phyloP scores from a whole-genome alignment of 139 green algal genomes.

The Desmodesmus armatus region DNA sequence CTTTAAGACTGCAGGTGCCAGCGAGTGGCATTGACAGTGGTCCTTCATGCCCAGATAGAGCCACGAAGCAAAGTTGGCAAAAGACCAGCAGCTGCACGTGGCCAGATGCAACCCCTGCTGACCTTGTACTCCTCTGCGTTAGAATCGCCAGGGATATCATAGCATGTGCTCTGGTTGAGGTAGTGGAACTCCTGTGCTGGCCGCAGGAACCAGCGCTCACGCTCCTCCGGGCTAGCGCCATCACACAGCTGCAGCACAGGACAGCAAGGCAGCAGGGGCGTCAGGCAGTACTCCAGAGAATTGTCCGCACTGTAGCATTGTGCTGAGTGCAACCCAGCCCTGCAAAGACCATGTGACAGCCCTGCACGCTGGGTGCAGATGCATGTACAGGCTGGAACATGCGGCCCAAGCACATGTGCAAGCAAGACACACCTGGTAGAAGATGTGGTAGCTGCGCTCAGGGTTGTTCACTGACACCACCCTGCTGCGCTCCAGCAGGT shows the following conservation, averaged over 20 bases:
- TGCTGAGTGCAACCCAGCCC: neutral
- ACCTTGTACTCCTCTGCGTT: constrained; percentile 94
- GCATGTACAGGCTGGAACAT: neutral
- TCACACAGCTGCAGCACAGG: constrained; percentile 82
- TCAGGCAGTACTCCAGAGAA: neutral
- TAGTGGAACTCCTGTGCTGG: constrained; percentile 84
- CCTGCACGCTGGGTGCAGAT: neutral
- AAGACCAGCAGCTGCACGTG: too few species aligned
- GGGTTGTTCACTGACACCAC: constrained; percentile 94
- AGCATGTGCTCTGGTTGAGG: constrained; percentile 92
- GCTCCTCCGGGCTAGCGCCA: constrained; percentile 83
- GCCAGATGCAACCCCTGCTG: too few species aligned
- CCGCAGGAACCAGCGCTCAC: constrained; percentile 70
- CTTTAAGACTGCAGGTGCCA: too few species aligned
- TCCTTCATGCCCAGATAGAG: too few species aligned
- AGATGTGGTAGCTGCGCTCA: constrained; percentile 99
- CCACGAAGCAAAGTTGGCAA: too few species aligned
- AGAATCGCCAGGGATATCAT: constrained; percentile 77
- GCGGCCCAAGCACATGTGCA: neutral
- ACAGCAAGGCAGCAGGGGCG: neutral
- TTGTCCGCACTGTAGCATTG: too few species aligned
- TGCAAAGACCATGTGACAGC: neutral
- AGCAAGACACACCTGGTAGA: constrained; percentile 91
- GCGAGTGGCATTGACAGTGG: too few species aligned
- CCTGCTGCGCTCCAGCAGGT: constrained; percentile 96